Evolutionary conservation across 306 rosid genomes (phyloP).

Genomic region (Myrica gale): DNA sequence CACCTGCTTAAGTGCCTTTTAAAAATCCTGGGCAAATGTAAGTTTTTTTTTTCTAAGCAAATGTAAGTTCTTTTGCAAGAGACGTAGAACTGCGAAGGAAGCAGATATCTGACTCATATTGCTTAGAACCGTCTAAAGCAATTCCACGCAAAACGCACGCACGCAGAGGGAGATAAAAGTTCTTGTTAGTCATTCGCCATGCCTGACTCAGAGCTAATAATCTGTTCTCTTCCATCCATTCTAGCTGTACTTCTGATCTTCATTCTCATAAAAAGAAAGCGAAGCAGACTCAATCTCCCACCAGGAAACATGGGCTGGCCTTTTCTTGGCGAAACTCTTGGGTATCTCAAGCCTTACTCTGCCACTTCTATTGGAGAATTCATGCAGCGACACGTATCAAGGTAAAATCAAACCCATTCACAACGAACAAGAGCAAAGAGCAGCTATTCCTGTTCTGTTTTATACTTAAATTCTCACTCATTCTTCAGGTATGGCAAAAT

Average conservation of each 20-base stretch:
- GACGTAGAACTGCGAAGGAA: slow-evolving; percentile 17
- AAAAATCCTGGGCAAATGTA: slow-evolving; percentile 34
- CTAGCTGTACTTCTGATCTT: slow-evolving; percentile 52
- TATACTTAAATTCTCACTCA: not conserved
- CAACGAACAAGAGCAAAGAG: not conserved
- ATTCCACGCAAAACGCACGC: not conserved
- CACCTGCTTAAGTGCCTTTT: slow-evolving; percentile 33
- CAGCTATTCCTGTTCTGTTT: no score
- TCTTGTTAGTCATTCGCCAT: slow-evolving; percentile 43
- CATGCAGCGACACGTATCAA: slow-evolving; percentile 82
- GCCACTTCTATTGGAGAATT: slow-evolving; percentile 72
- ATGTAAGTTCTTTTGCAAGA: slow-evolving; percentile 34
- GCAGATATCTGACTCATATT: slow-evolving; percentile 18
- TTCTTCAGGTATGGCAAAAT: slow-evolving; percentile 75
- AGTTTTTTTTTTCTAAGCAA: slow-evolving; percentile 43
- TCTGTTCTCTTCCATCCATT: slow-evolving; percentile 57
- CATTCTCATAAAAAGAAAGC: slow-evolving; percentile 57
- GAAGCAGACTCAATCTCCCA: slow-evolving; percentile 64
- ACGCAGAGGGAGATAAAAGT: not conserved
- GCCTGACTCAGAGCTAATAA: slow-evolving; percentile 53
- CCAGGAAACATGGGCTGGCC: slow-evolving; percentile 98
- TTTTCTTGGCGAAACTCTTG: slow-evolving; percentile 77
- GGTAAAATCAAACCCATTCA: slow-evolving; percentile 34
- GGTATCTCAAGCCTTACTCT: slow-evolving; percentile 76
- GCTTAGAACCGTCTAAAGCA: slow-evolving; percentile 21